Evolutionary conservation across 2,329 filamentous ascomycete genomes (phyloP), one percentile per base, ranked within the genome.

Genomic region (Fusarium xylarioides): DNA sequence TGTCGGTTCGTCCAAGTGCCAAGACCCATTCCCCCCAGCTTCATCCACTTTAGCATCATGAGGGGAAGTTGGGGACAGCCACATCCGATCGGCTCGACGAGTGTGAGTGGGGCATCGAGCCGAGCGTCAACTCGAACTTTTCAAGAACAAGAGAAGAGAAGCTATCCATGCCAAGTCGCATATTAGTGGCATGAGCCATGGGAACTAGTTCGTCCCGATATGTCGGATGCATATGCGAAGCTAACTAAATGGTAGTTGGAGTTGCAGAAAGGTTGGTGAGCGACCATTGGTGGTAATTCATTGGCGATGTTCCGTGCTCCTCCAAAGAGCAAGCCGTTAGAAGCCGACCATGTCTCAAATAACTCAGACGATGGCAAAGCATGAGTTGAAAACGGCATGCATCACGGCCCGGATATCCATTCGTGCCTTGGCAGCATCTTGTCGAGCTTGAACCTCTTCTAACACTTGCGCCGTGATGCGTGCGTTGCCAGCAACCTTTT

Each of bases 361-460:
- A 26, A 37, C 21, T 68, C 66, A 80, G 42, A 89, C 83, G 66
- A 89, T 88, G 4, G 87, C 86, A 81, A 88, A 89, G 71, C 83
- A 84, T 40, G 82, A 83, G 73, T 86, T 84, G 73, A 88, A 89
- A 46, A 86, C 83, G 32, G 81, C 81, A 55, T 85, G 83, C 83
- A 85, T 86, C 23, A 86, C 82, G 2, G 82, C 81, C 28, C 84
- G 81, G 52, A 86, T 85, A 67, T 86, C 84, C 34, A 85, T 81
- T 23, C 84, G 77, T 34, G 79, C 72, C 67, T 82, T 83, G 59
- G 78, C 71, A 9, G 78, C 77, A 37, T 85, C 83, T 68, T 86
- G 85, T 34, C 84, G 78, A 11, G 79, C 79, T 74, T 86, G 84
- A 7, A 86, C 83, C 75, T 86, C 85, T 49, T 82, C 81, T 12